Evolutionary conservation across 1,284 basidiomycete species (phyloP), one percentile per base, ranked within the genome.

Genomic region (Cystobasidiaceae sp.): DNA sequence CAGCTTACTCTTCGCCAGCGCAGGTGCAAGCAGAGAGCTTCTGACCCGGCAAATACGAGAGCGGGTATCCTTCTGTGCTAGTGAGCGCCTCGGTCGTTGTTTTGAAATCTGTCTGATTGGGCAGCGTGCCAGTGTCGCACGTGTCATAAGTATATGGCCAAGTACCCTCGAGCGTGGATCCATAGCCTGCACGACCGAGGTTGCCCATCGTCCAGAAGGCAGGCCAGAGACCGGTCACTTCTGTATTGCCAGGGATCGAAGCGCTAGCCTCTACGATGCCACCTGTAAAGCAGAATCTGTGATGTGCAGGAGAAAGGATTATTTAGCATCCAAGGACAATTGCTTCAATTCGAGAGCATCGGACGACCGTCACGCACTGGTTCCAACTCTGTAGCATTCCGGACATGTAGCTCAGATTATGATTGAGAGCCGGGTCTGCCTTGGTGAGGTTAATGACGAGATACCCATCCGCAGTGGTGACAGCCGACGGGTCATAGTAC

Each of bases 201-300:
- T 94, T 94, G 2, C 90, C 91, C 87, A 96, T 89, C 6, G 87
- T 89, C 91, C 91, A 93, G 67, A 88, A 51, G 30, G 46, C 58
- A 0, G 75, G 74, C 76, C 73, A 77, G 64, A 72, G 71, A 1
- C 79, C 80, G 17, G 76, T 71, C 4, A 77, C 73, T 62, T 81
- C 81, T 72, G 82, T 84, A 13, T 78, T 77, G 0, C 93, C 94
- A 0, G 94, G 93, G 6, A 97, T 79, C n/a, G 82, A 83, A 17
- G 93, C 85, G 7, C 33, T 23, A 8, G 50, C 82, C 71, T 80
- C 80, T 41, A 91, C 77, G 64, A 89, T 78, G 21, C 90, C 90
- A 32, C 90, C 90, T 0, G 89, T 92, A 49, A 75, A 76, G 67
- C 76, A 77, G 61, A 77, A 82, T 23, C 50, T 52, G 19, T 19